A percentile compares a stretch with the other conserved stretches of the same genome.
phyloP scores from a whole-genome alignment of 306 rosid species.

The Cucumis melo region DNA sequence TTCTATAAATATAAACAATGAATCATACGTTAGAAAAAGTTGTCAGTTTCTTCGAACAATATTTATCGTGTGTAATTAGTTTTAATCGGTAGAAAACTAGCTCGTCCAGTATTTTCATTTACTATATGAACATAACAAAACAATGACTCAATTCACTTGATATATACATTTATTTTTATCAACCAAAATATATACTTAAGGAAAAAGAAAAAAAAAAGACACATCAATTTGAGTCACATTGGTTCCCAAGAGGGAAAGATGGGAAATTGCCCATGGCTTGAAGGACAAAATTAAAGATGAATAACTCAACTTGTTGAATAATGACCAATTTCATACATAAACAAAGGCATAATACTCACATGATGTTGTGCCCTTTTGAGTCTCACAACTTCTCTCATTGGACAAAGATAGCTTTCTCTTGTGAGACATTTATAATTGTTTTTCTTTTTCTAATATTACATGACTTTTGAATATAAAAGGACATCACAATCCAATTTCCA shows the following conservation, averaged over 20 bases:
- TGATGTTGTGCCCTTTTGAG: not conserved
- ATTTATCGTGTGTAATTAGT: too few species aligned
- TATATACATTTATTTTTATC: too few species aligned
- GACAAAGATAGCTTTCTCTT: not conserved
- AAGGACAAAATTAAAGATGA: not conserved
- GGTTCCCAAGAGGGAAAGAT: not conserved
- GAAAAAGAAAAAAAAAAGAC: too few species aligned
- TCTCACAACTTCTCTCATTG: not conserved
- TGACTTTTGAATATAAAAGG: not conserved
- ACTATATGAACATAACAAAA: too few species aligned
- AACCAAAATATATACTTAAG: too few species aligned
- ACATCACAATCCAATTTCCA: not conserved
- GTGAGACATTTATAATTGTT: not conserved
- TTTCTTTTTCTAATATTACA: not conserved
- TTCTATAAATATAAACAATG: too few species aligned
- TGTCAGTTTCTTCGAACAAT: too few species aligned
- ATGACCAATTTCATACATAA: not conserved
- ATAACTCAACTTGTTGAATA: not conserved
- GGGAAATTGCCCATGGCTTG: not conserved
- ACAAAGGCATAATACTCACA: not conserved
- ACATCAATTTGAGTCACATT: not conserved
- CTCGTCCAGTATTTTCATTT: too few species aligned
- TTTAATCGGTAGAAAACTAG: too few species aligned
- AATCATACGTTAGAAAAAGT: too few species aligned
- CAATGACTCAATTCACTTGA: not conserved